Evolutionary conservation across 2,329 filamentous ascomycete species (phyloP), one percentile per base, ranked within the genome.

Genomic region (Paracorniculantispora psalliotae): DNA sequence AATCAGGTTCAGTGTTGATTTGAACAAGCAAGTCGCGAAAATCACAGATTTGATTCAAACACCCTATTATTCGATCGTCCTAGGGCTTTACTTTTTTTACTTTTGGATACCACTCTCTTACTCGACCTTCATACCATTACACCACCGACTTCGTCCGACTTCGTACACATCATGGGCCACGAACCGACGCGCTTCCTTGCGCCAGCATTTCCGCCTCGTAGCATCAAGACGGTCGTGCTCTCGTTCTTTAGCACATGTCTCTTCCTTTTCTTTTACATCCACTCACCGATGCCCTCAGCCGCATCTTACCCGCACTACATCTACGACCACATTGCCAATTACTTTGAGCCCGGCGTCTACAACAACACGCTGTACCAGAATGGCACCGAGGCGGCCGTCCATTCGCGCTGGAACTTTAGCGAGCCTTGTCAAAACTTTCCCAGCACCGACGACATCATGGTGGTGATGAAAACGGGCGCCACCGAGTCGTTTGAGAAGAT

Each of bases 381-480:
- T 37, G 74, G 71, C 46, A 73, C 69, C 61, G 68, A 72, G 57
- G 64, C 64, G 23, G 61, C 65, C 50, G 69, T 75, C 41, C 63
- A 72, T 25, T 64, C 69, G 48, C 70, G 71, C 41, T 73, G 70
- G 56, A 73, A 75, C 63, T 72, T 73, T 41, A 72, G 66, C 61
- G 62, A 65, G 17, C 67, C 70, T 1, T 81, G 79, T 64, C 67
- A 70, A 46, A 69, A 69, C 60, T 77, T 80, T 54, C 76, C 77
- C 12, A 64, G 74, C 57, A 74, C 73, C 39, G 70, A 76, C 30
- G 74, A 75, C 61, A 72, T 81, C 47, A 72, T 79, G 33, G 69
- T 85, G 28, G 75, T 85, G 59, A 79, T 86, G 72, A 85, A 85
- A 71, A 85, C 83, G 1, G 82, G 82, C 48, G 80, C 81, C 2